Percentiles rank a stretch among this genome's conserved stretches.
phyloP scores from a whole-genome alignment of 306 rosid genomes.

The Pterocarpus macrocarpus region DNA sequence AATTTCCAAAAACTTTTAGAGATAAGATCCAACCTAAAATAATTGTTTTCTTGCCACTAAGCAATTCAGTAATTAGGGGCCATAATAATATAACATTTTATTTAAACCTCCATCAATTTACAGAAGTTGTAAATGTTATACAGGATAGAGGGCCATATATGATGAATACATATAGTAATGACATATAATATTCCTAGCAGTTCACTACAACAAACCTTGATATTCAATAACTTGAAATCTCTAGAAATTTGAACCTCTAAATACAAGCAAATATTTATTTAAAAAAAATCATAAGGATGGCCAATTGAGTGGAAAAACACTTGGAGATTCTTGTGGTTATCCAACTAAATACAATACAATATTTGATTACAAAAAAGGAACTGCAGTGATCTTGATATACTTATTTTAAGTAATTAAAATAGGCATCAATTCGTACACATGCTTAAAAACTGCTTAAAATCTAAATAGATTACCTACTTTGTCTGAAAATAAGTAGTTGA shows the following conservation, averaged over 20 bases:
- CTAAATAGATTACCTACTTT: conserved; percentile 63
- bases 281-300: conserved; percentile 11
- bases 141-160: neutral
- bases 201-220: conserved; percentile 1
- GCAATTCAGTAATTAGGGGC: conserved; percentile 23
- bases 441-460: conserved; percentile 3
- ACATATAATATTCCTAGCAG: conserved; percentile 5
- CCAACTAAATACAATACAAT: conserved; percentile 31
- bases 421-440: conserved; percentile 1
- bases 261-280: neutral
- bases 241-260: conserved; percentile 17
- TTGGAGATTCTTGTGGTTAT: neutral
- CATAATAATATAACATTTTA: conserved; percentile 9
- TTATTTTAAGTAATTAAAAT: conserved; percentile 32
- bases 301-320: neutral
- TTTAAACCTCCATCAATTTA: neutral
- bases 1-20: neutral
- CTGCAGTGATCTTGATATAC: neutral
- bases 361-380: conserved; percentile 16
- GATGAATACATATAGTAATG: conserved; percentile 8
- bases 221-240: conserved; percentile 22
- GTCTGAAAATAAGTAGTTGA: conserved; percentile 70
- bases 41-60: conserved; percentile 28
- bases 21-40: conserved; percentile 21
- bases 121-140: neutral